A percentile compares a stretch with the other conserved stretches of the same genome.
phyloP scores from a whole-genome alignment of 495 filamentous ascomycete genomes.

The Aspergillus funiculosus region DNA sequence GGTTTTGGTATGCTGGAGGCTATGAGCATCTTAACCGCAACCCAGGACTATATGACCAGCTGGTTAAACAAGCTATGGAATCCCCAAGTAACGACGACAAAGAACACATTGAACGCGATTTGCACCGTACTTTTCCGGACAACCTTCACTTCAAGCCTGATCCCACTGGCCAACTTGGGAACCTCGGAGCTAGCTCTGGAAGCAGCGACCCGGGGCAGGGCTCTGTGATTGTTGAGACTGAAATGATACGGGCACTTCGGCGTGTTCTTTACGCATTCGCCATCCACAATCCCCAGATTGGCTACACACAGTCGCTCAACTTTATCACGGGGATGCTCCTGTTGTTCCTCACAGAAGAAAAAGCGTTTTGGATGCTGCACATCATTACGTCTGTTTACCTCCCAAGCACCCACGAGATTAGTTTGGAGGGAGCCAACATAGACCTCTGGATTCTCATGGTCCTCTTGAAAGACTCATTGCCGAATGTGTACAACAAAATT shows the following conservation, averaged over 20 bases:
- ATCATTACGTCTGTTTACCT: constrained; percentile 85
- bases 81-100: constrained; percentile 63
- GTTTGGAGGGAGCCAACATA: constrained; percentile 86
- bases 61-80: constrained; percentile 58
- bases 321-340: constrained; percentile 95
- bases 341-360: constrained; percentile 86
- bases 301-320: constrained; percentile 95
- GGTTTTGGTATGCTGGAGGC: constrained; percentile 97
- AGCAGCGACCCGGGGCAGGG: constrained; percentile 28
- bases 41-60: constrained; percentile 63
- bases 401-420: constrained; percentile 88
- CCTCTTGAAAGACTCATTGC: constrained; percentile 73
- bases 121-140: constrained; percentile 94
- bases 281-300: constrained; percentile 79
- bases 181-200: constrained; percentile 19
- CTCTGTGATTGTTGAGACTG: constrained; percentile 54
- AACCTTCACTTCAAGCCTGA: constrained; percentile 88
- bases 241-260: constrained; percentile 73
- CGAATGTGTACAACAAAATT: constrained; percentile 82
- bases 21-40: constrained; percentile 68
- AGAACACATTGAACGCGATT: constrained; percentile 90
- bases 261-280: constrained; percentile 86
- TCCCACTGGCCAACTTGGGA: constrained; percentile 19
- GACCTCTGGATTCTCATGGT: constrained; percentile 93
- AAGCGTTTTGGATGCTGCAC: constrained; percentile 89